Conservation (phyloP, 2,329 filamentous ascomycete species). For the Ceratocystis colombiana region DNA sequence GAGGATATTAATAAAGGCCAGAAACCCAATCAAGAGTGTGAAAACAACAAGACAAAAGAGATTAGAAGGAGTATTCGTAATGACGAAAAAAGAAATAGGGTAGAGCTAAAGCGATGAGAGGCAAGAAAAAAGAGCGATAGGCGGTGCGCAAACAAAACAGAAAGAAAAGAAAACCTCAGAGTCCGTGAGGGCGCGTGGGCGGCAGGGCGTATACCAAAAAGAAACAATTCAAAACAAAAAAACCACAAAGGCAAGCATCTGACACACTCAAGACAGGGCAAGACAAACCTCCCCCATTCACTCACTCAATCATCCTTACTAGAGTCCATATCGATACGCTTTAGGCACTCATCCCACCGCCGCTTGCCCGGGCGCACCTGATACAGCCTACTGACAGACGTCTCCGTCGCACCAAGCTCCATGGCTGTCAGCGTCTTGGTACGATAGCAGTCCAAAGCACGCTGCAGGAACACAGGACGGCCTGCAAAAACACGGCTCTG, state of each 20-base stretch:
- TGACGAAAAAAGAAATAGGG: background rate
- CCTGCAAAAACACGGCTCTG: constrained; percentile 87
- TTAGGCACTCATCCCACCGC: constrained; percentile 53
- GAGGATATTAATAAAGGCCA: constrained; percentile 5
- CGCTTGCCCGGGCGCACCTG: constrained; percentile 83
- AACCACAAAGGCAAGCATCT: constrained; percentile 6
- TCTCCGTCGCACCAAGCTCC: constrained; percentile 65
- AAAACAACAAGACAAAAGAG: background rate
- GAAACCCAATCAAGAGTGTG: background rate
- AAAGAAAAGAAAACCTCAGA: constrained; percentile 12
- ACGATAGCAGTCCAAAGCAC: constrained; percentile 88
- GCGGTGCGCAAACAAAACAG: background rate
- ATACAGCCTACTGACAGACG: constrained; percentile 68
- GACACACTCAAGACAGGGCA: background rate
- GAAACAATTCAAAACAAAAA: constrained; percentile 12
- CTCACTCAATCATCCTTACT: constrained; percentile 9
- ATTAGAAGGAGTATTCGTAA: background rate
- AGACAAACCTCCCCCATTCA: background rate
- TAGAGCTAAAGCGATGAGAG: background rate
- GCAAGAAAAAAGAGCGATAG: constrained; percentile 5
- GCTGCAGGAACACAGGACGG: constrained; percentile 76
- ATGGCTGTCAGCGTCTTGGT: constrained; percentile 82
- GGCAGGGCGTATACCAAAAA: constrained; percentile 15
- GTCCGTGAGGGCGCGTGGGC: constrained; percentile 15
- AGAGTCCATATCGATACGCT: constrained; percentile 32